phyloP scores from a whole-genome alignment of 768 basidiomycete species.

The Auriscalpium microsporum region DNA sequence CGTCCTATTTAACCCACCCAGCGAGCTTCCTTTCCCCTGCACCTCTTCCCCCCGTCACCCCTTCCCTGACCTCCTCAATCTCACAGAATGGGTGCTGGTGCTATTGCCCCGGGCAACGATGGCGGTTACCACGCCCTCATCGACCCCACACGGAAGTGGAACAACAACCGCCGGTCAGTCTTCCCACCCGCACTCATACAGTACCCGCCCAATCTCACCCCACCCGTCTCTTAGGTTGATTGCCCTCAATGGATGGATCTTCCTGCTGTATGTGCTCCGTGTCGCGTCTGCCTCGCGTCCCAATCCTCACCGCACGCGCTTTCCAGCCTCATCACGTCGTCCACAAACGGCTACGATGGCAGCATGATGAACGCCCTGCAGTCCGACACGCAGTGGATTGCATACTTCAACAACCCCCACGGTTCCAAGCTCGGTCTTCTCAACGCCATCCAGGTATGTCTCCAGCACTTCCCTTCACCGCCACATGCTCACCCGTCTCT shows the following conservation, averaged over 20 bases:
- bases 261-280: constrained; percentile 17
- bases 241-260: constrained; percentile 28
- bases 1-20: not conserved
- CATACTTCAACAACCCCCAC: not conserved
- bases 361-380: constrained; percentile 28
- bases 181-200: too few relatives aligned
- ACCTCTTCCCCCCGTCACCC: not conserved
- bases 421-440: constrained; percentile 25
- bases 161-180: constrained; percentile 69
- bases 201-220: too few relatives aligned
- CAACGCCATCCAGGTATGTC: constrained; percentile 28
- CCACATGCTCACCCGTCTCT: not conserved
- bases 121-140: constrained; percentile 45
- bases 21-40: not conserved
- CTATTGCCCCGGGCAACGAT: constrained; percentile 25
- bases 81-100: constrained; percentile 48
- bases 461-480: not conserved
- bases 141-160: constrained; percentile 64
- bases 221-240: constrained; percentile 43
- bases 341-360: constrained; percentile 31
- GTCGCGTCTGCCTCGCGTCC: not conserved
- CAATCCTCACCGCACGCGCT: not conserved
- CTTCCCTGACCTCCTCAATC: not conserved
- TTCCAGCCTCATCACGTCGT: constrained; percentile 28
- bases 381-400: not conserved